Evolutionary conservation across 108 stramenopile genomes (phyloP).

Genomic region (Nannochloropsis gaditana): DNA sequence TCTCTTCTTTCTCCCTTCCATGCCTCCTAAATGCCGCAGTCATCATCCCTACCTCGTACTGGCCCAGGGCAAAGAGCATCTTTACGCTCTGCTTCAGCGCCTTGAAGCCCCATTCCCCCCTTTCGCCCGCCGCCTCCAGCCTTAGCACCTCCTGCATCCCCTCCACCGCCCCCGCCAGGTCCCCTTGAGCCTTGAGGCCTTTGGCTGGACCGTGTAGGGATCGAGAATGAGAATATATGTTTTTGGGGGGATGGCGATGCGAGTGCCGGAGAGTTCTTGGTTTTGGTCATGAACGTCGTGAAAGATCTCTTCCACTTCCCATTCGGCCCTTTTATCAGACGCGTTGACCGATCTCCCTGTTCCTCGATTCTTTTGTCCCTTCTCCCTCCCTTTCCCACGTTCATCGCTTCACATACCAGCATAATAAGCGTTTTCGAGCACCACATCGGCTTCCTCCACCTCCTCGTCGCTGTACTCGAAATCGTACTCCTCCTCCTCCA

Average conservation of each 20-base stretch:
- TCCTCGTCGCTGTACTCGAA: slow-evolving; percentile 73
- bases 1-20: too few species aligned
- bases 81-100: slow-evolving; percentile 82
- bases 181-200: slow-evolving; percentile 15
- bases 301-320: too few species aligned
- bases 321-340: too few species aligned
- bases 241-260: too few species aligned
- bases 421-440: slow-evolving; percentile 80
- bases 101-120: slow-evolving; percentile 79
- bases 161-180: slow-evolving; percentile 57
- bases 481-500: slow-evolving; percentile 76
- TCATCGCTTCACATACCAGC: slow-evolving; percentile 67
- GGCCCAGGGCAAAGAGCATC: slow-evolving; percentile 57
- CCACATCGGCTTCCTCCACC: slow-evolving; percentile 66
- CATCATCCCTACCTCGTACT: slow-evolving; percentile 49
- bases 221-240: too few species aligned
- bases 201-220: too few species aligned
- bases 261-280: too few species aligned
- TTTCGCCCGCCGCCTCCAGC: slow-evolving; percentile 57
- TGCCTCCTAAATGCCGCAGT: too few species aligned
- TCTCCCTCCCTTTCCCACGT: slow-evolving; percentile 35
- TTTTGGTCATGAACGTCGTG: too few species aligned
- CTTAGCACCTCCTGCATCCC: slow-evolving; percentile 68
- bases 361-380: background rate
- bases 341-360: background rate